These are phyloP conservation scores for Darksidea phi DNA, from an alignment of 495 filamentous ascomycete genomes.

Conservation along the genomic window DNA sequence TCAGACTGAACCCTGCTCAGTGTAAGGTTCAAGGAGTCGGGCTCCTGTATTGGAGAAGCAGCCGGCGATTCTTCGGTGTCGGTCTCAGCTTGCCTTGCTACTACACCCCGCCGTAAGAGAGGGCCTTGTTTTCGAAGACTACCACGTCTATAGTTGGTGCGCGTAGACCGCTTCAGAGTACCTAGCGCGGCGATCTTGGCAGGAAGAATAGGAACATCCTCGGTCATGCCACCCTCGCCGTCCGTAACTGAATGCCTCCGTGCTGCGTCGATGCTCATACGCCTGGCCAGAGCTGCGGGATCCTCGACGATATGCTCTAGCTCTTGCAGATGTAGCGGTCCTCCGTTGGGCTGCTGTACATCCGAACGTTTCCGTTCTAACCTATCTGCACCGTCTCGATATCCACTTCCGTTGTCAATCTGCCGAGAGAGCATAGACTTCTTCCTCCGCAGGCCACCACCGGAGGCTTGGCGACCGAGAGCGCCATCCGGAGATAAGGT, in stretches of 20 bases:
- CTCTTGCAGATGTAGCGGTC: conserved; percentile 56
- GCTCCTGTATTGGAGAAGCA: conserved; percentile 45
- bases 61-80: conserved; percentile 55
- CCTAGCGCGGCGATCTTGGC: conserved; percentile 63
- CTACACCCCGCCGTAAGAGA: conserved; percentile 68
- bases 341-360: conserved; percentile 47
- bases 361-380: conserved; percentile 73
- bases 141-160: conserved; percentile 87
- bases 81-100: conserved; percentile 56
- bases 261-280: conserved; percentile 58
- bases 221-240: conserved; percentile 52
- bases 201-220: conserved; percentile 86
- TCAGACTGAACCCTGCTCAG: conserved; percentile 74
- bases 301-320: conserved; percentile 81
- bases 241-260: conserved; percentile 39
- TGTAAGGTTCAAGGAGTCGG: conserved; percentile 48
- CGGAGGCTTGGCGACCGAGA: conserved; percentile 60
- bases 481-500: conserved; percentile 62
- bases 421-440: conserved; percentile 95
- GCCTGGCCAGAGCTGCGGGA: conserved; percentile 65
- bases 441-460: conserved; percentile 71
- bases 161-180: conserved; percentile 81
- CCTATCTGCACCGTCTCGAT: conserved; percentile 83
- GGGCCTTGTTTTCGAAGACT: conserved; percentile 74
- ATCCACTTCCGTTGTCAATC: conserved; percentile 72